A percentile compares a stretch with the other conserved stretches of the same genome.
phyloP scores from a whole-genome alignment of 176 grass and related monocot genomes.

The Oryza coarctata region DNA sequence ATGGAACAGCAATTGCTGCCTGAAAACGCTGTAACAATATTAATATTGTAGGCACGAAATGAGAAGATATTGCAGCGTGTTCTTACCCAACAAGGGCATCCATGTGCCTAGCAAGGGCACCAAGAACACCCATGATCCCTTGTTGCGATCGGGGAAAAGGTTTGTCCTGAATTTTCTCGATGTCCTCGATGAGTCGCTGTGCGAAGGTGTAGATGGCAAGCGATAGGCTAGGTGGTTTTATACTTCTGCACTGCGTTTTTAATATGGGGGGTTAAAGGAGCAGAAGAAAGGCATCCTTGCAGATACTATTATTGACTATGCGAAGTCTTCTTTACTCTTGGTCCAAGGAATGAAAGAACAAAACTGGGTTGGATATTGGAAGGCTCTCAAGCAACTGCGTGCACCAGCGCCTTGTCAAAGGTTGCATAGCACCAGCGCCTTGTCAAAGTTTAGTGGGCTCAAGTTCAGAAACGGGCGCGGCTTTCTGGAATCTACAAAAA shows the following conservation, averaged over 20 bases:
- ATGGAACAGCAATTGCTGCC: not conserved
- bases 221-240: slow-evolving; percentile 34
- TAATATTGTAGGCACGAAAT: not conserved
- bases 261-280: slow-evolving; percentile 5
- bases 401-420: slow-evolving; percentile 16
- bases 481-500: too few species aligned
- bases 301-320: slow-evolving; percentile 24
- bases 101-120: slow-evolving; percentile 62
- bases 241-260: slow-evolving; percentile 33
- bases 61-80: not conserved
- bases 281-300: slow-evolving; percentile 70
- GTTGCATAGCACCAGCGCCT: slow-evolving; percentile 23
- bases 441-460: slow-evolving; percentile 1
- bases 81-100: slow-evolving; percentile 78
- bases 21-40: too few species aligned
- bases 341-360: slow-evolving; percentile 75
- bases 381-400: slow-evolving; percentile 34
- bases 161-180: not conserved
- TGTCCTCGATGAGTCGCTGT: slow-evolving; percentile 5
- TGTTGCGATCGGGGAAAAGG: not conserved
- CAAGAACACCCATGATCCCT: slow-evolving; percentile 70
- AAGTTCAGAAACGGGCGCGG: not conserved
- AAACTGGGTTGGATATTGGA: slow-evolving; percentile 29
- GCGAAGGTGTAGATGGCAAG: slow-evolving; percentile 37
- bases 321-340: slow-evolving; percentile 69